phyloP scores from a whole-genome alignment of 306 rosid species.

The Medicago ruthenica region DNA sequence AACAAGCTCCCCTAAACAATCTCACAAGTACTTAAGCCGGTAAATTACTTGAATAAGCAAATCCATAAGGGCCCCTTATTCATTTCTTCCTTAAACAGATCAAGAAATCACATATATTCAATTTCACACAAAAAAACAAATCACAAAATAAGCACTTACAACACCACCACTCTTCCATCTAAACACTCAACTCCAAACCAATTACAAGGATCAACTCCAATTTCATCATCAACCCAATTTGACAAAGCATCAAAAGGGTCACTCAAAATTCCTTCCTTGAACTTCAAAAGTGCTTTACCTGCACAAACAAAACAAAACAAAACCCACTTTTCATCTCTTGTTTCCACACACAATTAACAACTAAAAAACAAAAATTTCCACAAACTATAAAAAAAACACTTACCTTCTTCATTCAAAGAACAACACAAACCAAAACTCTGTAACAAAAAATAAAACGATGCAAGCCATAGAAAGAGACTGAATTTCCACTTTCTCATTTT shows the following conservation, averaged over 20 bases:
- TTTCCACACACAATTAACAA: background rate
- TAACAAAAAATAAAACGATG: background rate
- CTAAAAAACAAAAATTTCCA: slow-evolving; percentile 22
- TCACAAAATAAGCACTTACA: slow-evolving; percentile 65
- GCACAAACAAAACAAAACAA: slow-evolving; percentile 23
- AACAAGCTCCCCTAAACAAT: background rate
- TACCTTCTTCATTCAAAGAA: slow-evolving; percentile 87
- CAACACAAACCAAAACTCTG: slow-evolving; percentile 46
- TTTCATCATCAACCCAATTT: slow-evolving; percentile 71
- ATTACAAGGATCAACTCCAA: slow-evolving; percentile 62
- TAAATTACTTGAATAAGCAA: background rate
- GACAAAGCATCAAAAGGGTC: slow-evolving; percentile 84
- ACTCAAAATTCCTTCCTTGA: slow-evolving; percentile 63
- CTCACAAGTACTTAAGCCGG: background rate
- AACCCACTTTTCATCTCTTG: slow-evolving; percentile 35
- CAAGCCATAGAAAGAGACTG: background rate
- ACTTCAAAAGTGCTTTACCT: slow-evolving; percentile 87
- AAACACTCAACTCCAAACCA: slow-evolving; percentile 93
- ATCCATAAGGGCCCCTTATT: background rate
- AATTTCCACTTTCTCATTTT: slow-evolving; percentile 24
- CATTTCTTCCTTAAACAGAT: background rate
- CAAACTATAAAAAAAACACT: slow-evolving; percentile 13
- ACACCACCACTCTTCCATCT: slow-evolving; percentile 66
- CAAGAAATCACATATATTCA: background rate
- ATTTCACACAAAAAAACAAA: slow-evolving; percentile 9